Evolutionary conservation across 2,329 filamentous ascomycete genomes (phyloP).

Genomic region (Basipetospora chlamydospora): DNA sequence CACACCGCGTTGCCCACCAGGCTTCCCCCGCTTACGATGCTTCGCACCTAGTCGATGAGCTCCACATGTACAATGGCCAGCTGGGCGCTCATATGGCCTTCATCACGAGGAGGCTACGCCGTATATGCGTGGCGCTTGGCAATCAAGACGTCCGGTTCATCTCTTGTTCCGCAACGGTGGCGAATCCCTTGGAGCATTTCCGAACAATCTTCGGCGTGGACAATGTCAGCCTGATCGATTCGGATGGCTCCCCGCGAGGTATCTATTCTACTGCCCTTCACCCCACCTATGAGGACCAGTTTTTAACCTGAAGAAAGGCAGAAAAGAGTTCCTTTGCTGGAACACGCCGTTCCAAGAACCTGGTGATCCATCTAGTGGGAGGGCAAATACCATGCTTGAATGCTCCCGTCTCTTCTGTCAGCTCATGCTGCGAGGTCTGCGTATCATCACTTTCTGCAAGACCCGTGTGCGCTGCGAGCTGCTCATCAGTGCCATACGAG

Average conservation of each 20-base stretch:
- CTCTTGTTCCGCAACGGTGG: slow-evolving; percentile 90
- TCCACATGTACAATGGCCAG: slow-evolving; percentile 92
- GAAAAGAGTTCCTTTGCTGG: slow-evolving; percentile 95
- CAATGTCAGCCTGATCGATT: slow-evolving; percentile 68
- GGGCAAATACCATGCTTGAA: slow-evolving; percentile 70
- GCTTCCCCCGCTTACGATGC: too few relatives aligned
- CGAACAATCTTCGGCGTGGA: slow-evolving; percentile 83
- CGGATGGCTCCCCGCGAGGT: slow-evolving; percentile 74
- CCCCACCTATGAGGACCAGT: neutral
- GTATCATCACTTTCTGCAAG: slow-evolving; percentile 85
- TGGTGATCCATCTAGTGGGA: slow-evolving; percentile 69
- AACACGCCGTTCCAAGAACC: slow-evolving; percentile 93
- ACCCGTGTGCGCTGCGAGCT: slow-evolving; percentile 81
- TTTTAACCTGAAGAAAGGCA: slow-evolving; percentile 26
- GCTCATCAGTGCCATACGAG: slow-evolving; percentile 64
- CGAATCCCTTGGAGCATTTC: slow-evolving; percentile 86
- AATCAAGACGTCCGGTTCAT: slow-evolving; percentile 80
- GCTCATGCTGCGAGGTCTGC: slow-evolving; percentile 71
- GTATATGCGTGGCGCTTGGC: slow-evolving; percentile 80
- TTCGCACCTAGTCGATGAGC: slow-evolving; percentile 66
- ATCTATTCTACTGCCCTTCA: neutral
- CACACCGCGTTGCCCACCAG: too few relatives aligned
- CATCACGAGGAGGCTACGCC: slow-evolving; percentile 78
- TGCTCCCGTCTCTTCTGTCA: slow-evolving; percentile 86
- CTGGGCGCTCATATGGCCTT: slow-evolving; percentile 90